Percentiles rank a stretch among this genome's conserved stretches.
These are phyloP conservation scores for Rosa persica DNA, from an alignment of 306 rosid genomes.

Conservation along the genomic window DNA sequence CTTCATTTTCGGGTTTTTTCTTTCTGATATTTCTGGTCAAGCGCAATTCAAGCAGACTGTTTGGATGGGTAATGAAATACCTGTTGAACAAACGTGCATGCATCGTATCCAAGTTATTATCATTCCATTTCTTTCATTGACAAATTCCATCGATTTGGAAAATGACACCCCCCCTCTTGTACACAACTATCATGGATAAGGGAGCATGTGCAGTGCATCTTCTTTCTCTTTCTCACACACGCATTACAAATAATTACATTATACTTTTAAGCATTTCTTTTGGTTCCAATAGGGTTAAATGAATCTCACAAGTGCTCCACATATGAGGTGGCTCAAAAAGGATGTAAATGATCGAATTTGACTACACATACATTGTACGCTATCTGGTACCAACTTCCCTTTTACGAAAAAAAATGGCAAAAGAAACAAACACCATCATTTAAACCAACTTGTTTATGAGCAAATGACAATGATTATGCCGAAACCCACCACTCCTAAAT, in stretches of 20 bases:
- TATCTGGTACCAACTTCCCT: not conserved
- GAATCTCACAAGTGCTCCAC: slow-evolving; percentile 29
- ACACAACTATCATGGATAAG: not conserved
- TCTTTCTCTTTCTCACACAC: slow-evolving; percentile 16
- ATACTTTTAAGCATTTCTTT: not conserved
- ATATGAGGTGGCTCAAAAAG: slow-evolving; percentile 23
- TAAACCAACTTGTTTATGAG: not conserved
- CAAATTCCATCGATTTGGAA: slow-evolving; percentile 3
- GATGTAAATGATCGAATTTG: slow-evolving; percentile 13
- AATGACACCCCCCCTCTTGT: slow-evolving; percentile 12
- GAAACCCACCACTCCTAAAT: slow-evolving; percentile 5
- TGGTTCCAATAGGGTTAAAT: not conserved
- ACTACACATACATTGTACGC: not conserved
- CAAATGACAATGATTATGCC: slow-evolving; percentile 18
- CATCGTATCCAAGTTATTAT: slow-evolving; percentile 8
- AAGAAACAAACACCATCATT: slow-evolving; percentile 15
- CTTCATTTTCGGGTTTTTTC: not conserved
- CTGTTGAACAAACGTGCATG: slow-evolving; percentile 21
- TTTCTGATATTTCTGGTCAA: not conserved
- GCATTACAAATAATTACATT: not conserved
- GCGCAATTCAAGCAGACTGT: slow-evolving; percentile 3
- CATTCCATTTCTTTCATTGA: slow-evolving; percentile 1
- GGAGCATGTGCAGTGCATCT: slow-evolving; percentile 10
- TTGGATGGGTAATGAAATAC: not conserved
- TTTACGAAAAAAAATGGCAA: not conserved